Evolutionary conservation across 1,139 yeast genomes (phyloP).

Genomic region (Magnusiomyces paraingens): DNA sequence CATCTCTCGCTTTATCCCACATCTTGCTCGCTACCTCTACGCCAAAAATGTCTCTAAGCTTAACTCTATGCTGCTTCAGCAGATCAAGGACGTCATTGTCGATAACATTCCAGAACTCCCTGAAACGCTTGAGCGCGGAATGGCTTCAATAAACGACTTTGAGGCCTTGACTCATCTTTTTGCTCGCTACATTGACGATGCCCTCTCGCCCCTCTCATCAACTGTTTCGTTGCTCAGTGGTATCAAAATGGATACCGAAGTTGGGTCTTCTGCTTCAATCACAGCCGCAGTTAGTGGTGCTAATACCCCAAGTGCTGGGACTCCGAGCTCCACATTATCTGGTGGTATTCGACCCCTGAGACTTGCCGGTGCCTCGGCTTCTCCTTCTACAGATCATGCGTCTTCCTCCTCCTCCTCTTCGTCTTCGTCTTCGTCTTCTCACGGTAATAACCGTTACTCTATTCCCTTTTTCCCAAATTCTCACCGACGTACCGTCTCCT

Average conservation of each 20-base stretch:
- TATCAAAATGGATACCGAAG: too few species aligned
- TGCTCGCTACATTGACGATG: background rate
- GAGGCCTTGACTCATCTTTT: background rate
- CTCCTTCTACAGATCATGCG: background rate
- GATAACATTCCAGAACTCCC: background rate
- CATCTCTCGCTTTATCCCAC: conserved; percentile 1
- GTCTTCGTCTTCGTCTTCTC: background rate
- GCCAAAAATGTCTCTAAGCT: background rate
- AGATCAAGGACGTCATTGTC: background rate
- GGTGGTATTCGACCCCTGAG: background rate
- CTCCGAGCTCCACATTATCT: background rate
- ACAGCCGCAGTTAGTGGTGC: background rate
- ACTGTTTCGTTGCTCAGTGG: too few species aligned
- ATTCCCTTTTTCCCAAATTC: conserved; percentile 1
- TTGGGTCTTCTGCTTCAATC: background rate
- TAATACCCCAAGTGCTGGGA: background rate
- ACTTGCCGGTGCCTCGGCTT: background rate
- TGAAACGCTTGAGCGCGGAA: background rate
- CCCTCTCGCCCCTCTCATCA: too few species aligned
- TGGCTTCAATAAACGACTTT: background rate
- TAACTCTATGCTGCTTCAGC: background rate
- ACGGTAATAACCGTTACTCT: background rate
- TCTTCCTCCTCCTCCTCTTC: background rate
- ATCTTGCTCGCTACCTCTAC: conserved; percentile 1
- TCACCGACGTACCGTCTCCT: conserved; percentile 1